Conservation (phyloP, 495 filamentous ascomycete genomes). For the Hypoxylon perforatum region DNA sequence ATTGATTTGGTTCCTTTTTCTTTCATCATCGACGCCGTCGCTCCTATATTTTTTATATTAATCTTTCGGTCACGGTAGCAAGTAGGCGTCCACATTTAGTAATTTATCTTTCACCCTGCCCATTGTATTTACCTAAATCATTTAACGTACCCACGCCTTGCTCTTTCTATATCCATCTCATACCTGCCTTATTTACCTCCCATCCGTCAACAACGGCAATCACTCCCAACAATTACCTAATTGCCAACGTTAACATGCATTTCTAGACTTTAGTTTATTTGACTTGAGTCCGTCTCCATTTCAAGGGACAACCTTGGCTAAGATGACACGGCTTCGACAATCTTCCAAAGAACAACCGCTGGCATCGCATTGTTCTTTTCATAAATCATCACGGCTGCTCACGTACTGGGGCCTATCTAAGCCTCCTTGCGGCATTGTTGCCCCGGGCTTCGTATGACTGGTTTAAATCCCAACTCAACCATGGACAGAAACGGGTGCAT, state of each 20-base stretch:
- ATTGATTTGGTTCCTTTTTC: neutral
- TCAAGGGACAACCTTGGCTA: conserved; percentile 26
- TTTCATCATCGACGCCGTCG: neutral
- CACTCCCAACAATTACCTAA: neutral
- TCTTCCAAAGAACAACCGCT: conserved; percentile 18
- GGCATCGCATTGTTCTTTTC: conserved; percentile 21
- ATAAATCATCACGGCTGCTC: conserved; percentile 11
- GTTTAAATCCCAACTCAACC: neutral
- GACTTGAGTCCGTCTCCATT: conserved; percentile 20
- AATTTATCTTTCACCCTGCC: neutral
- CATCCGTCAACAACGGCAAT: neutral
- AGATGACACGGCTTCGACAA: conserved; percentile 35
- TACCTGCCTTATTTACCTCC: neutral
- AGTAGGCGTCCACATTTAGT: conserved; percentile 6
- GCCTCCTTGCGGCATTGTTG: conserved; percentile 8
- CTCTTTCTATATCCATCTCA: neutral
- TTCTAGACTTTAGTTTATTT: conserved; percentile 18
- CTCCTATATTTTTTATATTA: conserved; percentile 2
- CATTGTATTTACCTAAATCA: neutral
- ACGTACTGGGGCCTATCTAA: conserved; percentile 21
- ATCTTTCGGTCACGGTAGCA: conserved; percentile 12
- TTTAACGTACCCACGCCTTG: neutral
- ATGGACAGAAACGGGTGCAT: conserved; percentile 27
- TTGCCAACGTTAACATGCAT: conserved; percentile 11
- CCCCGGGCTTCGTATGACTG: conserved; percentile 5